phyloP scores from a whole-genome alignment of 306 rosid species.

The Sechiopsis laciniata region DNA sequence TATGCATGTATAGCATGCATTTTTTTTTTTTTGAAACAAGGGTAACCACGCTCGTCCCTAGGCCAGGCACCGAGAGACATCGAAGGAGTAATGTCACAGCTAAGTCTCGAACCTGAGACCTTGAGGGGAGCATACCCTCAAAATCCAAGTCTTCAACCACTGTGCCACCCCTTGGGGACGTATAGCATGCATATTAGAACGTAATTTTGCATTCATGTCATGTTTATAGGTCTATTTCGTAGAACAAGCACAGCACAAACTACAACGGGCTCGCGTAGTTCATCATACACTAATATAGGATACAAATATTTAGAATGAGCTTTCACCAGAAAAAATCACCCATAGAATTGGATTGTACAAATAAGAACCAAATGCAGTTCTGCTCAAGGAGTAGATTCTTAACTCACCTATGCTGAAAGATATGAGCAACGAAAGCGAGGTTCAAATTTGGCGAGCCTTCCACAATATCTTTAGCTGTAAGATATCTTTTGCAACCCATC shows the following conservation, averaged over 20 bases:
- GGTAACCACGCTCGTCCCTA: no score
- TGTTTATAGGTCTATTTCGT: neutral
- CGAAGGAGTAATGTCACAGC: no score
- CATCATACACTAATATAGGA: neutral
- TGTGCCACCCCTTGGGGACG: no score
- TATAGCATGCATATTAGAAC: neutral
- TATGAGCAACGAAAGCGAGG: slow-evolving; percentile 94
- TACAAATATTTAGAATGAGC: neutral
- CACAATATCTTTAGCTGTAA: slow-evolving; percentile 83
- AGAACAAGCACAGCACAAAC: neutral
- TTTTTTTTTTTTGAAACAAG: no score
- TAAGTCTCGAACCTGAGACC: no score
- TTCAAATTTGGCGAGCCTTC: slow-evolving; percentile 99
- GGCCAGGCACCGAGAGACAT: no score
- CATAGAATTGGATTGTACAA: neutral
- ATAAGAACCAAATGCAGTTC: neutral
- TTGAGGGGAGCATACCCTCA: no score
- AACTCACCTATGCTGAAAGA: slow-evolving; percentile 89
- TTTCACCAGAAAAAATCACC: neutral
- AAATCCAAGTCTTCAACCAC: no score
- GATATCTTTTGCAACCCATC: slow-evolving; percentile 93
- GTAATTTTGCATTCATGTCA: neutral
- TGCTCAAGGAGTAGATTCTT: slow-evolving; percentile 22
- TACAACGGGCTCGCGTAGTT: neutral
- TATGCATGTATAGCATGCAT: neutral